A percentile compares a stretch with the other conserved stretches of the same genome.
Conservation (phyloP, 1,284 basidiomycete genomes). For the Ceratobasidium sp. region DNA sequence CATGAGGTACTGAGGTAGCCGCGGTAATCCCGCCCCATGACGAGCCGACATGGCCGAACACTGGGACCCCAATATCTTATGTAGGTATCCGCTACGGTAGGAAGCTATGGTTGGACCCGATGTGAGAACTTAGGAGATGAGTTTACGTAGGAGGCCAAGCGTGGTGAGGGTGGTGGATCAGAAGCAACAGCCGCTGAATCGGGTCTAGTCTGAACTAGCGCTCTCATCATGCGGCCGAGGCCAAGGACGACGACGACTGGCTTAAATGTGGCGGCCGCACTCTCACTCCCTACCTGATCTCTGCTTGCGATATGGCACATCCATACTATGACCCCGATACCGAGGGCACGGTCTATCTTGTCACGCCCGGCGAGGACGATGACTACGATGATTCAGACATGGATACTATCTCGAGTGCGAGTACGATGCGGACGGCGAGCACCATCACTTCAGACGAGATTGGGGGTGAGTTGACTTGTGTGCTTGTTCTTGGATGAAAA, state of each 20-base stretch:
- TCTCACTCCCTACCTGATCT: background rate
- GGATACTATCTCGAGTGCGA: slow-evolving; percentile 40
- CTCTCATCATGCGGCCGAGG: background rate
- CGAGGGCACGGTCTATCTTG: slow-evolving; percentile 27
- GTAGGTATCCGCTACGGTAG: background rate
- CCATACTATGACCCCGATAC: slow-evolving; percentile 30
- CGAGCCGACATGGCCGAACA: slow-evolving; percentile 31
- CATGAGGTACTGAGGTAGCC: slow-evolving; percentile 16
- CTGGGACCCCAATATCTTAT: slow-evolving; percentile 13
- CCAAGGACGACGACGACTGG: background rate
- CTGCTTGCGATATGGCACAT: slow-evolving; percentile 12
- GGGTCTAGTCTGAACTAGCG: background rate
- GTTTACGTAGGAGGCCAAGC: too few species aligned
- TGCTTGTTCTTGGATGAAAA: background rate
- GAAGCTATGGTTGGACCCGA: background rate
- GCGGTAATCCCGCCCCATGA: background rate
- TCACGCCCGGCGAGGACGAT: slow-evolving; percentile 9
- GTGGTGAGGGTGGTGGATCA: background rate
- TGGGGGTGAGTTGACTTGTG: slow-evolving; percentile 6
- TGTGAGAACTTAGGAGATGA: background rate
- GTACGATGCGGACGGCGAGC: slow-evolving; percentile 29
- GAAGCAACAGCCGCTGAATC: background rate
- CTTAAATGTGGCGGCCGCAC: slow-evolving; percentile 28
- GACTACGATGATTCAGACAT: slow-evolving; percentile 40
- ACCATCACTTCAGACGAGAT: slow-evolving; percentile 43